These are phyloP conservation scores for Eimeria mitis DNA, from an alignment of 169 alveolate species.

Conservation along the genomic window DNA sequence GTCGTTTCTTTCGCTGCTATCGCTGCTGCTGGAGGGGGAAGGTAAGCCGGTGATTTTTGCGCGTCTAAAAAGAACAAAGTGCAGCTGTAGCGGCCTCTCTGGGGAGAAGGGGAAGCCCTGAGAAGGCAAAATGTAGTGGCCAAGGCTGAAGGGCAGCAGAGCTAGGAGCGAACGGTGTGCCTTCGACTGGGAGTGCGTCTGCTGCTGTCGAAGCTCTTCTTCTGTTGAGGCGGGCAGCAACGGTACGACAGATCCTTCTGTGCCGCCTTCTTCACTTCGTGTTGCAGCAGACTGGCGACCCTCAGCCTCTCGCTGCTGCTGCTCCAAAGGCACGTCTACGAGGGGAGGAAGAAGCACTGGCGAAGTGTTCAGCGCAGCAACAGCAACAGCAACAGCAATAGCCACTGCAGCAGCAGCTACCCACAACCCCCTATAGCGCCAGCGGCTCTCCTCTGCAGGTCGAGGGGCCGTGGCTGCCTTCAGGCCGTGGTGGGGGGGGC, in stretches of 20 bases:
- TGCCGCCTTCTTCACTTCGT: background rate
- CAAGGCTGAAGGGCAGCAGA: constrained; percentile 18
- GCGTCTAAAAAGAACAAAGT: constrained; percentile 31
- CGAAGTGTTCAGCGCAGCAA: background rate
- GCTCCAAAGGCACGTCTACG: background rate
- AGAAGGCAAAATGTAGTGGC: constrained; percentile 13
- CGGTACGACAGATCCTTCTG: background rate
- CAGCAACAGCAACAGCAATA: background rate
- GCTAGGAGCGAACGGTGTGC: constrained; percentile 28
- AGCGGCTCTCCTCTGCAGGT: background rate
- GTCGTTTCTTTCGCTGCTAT: background rate
- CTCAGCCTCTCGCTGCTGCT: background rate
- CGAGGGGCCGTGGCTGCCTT: background rate
- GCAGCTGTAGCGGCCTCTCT: constrained; percentile 69
- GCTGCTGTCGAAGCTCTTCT: background rate
- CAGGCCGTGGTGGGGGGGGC: background rate
- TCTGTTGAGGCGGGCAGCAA: background rate
- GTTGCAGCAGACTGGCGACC: background rate
- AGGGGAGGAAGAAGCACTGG: background rate
- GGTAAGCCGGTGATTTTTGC: constrained; percentile 24
- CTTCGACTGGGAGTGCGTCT: background rate
- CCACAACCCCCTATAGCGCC: background rate
- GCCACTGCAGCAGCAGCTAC: constrained; percentile 14
- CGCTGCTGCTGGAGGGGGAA: background rate
- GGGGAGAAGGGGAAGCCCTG: constrained; percentile 34